phyloP scores from a whole-genome alignment of 2,329 filamentous ascomycete genomes.

The Chrysoporthe deuterocubensis region DNA sequence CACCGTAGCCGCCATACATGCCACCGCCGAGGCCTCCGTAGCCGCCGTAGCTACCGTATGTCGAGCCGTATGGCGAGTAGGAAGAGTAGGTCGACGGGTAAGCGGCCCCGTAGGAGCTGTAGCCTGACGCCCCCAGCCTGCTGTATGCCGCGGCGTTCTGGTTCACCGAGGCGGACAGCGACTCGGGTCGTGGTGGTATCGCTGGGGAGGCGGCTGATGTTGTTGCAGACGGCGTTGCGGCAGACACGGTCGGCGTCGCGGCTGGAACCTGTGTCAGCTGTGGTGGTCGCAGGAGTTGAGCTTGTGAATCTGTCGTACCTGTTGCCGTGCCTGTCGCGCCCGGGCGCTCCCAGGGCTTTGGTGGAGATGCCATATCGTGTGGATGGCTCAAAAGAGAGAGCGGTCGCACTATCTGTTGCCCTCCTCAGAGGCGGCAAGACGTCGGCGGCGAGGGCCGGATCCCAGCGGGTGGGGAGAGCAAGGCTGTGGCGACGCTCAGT shows the following conservation, averaged over 20 bases:
- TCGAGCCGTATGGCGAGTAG: slow-evolving; percentile 52
- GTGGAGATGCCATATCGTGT: slow-evolving; percentile 72
- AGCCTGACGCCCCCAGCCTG: slow-evolving; percentile 41
- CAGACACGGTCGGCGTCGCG: slow-evolving; percentile 40
- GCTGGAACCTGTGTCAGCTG: slow-evolving; percentile 16
- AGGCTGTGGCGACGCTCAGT: slow-evolving; percentile 5
- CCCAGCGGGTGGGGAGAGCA: slow-evolving; percentile 16
- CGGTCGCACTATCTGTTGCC: background rate
- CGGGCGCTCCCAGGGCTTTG: slow-evolving; percentile 94
- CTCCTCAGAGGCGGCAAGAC: background rate
- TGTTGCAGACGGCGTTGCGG: slow-evolving; percentile 46
- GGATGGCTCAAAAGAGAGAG: background rate
- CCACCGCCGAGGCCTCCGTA: slow-evolving; percentile 42
- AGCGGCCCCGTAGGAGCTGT: slow-evolving; percentile 44
- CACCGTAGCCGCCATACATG: slow-evolving; percentile 48
- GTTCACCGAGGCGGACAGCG: slow-evolving; percentile 79
- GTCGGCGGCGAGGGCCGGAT: slow-evolving; percentile 7
- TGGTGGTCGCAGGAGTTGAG: background rate
- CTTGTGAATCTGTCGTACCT: slow-evolving; percentile 47
- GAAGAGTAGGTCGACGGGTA: slow-evolving; percentile 37
- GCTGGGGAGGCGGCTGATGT: slow-evolving; percentile 61
- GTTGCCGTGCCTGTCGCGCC: slow-evolving; percentile 58
- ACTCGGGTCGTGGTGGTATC: slow-evolving; percentile 79
- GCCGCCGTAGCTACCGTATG: slow-evolving; percentile 50
- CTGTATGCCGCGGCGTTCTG: slow-evolving; percentile 87